Evolutionary conservation across 306 rosid species (phyloP), one percentile per base, ranked within the genome.

Genomic region (Delonix regia): DNA sequence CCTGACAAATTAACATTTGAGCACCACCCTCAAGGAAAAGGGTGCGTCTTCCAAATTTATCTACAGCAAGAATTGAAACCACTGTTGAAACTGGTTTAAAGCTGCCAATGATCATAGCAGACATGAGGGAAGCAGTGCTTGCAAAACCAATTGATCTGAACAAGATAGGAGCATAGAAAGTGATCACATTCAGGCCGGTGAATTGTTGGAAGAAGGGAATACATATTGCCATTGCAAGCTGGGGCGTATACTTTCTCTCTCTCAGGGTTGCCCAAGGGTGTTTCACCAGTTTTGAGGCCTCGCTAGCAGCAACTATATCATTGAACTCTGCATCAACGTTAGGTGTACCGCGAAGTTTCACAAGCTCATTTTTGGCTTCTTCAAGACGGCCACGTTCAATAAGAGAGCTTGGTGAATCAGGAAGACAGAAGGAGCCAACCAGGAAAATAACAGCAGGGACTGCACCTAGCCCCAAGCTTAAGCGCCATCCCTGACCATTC

Each of bases 201-300:
- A 94, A 85, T 72, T 94, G 97, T 73, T 94, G 97, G 60, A 94
- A 94, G 30, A 91, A 86, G 1, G 96, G 98, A 11, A 91, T 94
- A 25, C 39, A 70, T 21, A 94, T 30, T 66, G 97, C 92, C 4
- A 94, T 77, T 4, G 72, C 63, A 2, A 91, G 88, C n/a, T 91
- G 96, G 2, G 97, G 94, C 60, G 96, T 88, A 6, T 91, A 91
- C 81, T 91, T 88, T 19, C 85, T 89, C 47, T 80, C 12, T 15
- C 42, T 28, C 61, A 87, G 63, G 9, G 87, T 77, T 11, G 2
- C 3, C 96, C 97, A 94, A 24, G 94, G 97, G 28, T 88, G 75
- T 57, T 75, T 80, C 22, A 91, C 90, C 4, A 22, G 38, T 21
- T 71, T 83, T 0, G 92, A 82, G 9, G 84, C 86, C 28, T 88